Evolutionary conservation across 768 basidiomycete species (phyloP).

Genomic region (Filobasidium wieringae): DNA sequence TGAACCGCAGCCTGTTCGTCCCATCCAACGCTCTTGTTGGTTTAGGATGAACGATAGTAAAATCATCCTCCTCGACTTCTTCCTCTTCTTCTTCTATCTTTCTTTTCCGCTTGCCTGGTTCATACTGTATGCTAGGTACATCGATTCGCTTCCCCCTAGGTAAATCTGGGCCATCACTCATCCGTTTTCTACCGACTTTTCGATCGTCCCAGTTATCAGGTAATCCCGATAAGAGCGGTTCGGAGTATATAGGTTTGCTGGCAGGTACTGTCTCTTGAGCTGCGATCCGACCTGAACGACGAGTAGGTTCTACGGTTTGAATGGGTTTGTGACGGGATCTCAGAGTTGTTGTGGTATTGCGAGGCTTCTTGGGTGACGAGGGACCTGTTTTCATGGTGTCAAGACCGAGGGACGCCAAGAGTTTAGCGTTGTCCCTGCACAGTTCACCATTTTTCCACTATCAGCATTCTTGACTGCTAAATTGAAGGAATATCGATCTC

Average conservation of each 20-base stretch:
- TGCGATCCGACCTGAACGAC: constrained; percentile 1
- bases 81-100: constrained; percentile 1
- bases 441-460: neutral
- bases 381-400: neutral
- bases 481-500: neutral
- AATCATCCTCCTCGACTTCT: constrained; percentile 3
- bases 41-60: neutral
- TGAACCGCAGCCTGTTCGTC: constrained; percentile 26
- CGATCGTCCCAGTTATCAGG: neutral
- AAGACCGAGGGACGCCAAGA: constrained; percentile 23
- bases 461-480: neutral
- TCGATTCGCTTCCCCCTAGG: constrained; percentile 11
- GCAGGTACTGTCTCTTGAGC: neutral
- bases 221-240: neutral
- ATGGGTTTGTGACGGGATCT: neutral
- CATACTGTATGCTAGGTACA: constrained; percentile 9
- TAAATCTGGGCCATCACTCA: neutral
- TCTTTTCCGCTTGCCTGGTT: constrained; percentile 5
- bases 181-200: neutral
- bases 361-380: neutral
- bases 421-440: constrained; percentile 14
- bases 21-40: constrained; percentile 22
- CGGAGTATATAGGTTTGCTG: neutral
- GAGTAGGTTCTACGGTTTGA: neutral
- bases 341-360: neutral